Percentiles rank a stretch among this genome's conserved stretches.
Evolutionary conservation across 768 basidiomycete species (phyloP).

Genomic region (Erythrobasidium yunnanense): DNA sequence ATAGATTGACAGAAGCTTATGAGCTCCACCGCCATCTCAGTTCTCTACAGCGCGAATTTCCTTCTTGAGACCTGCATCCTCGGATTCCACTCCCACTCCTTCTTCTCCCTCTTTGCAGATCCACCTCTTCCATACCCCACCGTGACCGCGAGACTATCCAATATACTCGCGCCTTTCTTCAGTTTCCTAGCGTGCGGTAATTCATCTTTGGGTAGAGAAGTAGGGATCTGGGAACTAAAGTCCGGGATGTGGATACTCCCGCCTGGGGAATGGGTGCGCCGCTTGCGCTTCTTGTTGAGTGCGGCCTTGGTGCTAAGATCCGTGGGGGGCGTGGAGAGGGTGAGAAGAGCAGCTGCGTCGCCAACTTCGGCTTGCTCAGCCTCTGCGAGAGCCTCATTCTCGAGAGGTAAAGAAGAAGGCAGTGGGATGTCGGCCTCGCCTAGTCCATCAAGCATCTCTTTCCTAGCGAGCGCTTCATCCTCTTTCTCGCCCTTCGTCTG

Average conservation of each 20-base stretch:
- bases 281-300: constrained; percentile 27
- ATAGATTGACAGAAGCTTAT: too few species aligned
- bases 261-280: constrained; percentile 10
- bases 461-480: background rate
- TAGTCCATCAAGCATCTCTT: constrained; percentile 30
- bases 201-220: constrained; percentile 28
- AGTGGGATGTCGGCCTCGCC: background rate
- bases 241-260: constrained; percentile 26
- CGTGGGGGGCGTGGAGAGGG: too few species aligned
- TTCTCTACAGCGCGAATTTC: constrained; percentile 40
- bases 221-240: constrained; percentile 26
- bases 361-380: too few species aligned
- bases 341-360: too few species aligned
- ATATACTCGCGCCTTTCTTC: constrained; percentile 24
- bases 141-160: constrained; percentile 21
- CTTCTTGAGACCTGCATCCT: constrained; percentile 79
- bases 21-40: background rate
- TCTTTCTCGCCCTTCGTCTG: background rate
- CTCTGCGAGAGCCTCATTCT: background rate
- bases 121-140: constrained; percentile 37
- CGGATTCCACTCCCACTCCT: constrained; percentile 77
- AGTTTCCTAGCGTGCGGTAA: constrained; percentile 29
- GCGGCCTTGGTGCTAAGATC: background rate
- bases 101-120: constrained; percentile 45
- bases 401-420: background rate